Percentiles rank a stretch among this genome's conserved stretches.
phyloP scores from a whole-genome alignment of 768 basidiomycete species.

The Cystofilobasidium macerans region DNA sequence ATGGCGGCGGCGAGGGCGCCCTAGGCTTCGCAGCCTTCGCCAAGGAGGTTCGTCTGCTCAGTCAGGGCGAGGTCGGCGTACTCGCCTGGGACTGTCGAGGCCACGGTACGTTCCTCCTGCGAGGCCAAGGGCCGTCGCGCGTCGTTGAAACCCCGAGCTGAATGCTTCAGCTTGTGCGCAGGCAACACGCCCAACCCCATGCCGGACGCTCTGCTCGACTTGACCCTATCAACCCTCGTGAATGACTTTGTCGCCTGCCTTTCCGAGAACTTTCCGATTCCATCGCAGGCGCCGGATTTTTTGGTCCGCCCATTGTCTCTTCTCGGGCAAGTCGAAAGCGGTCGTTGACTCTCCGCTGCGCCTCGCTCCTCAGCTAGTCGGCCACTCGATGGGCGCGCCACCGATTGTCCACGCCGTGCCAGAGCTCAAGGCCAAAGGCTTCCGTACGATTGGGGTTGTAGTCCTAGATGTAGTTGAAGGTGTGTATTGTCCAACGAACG shows the following conservation, averaged over 20 bases:
- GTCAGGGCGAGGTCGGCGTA: constrained; percentile 65
- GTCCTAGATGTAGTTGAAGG: constrained; percentile 88
- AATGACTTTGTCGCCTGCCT: constrained; percentile 64
- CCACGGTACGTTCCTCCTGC: constrained; percentile 56
- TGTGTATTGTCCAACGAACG: too few relatives aligned
- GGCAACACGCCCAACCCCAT: constrained; percentile 28
- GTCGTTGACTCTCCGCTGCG: not conserved
- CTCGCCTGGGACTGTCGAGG: constrained; percentile 70
- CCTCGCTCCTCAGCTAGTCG: constrained; percentile 54
- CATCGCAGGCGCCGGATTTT: constrained; percentile 54
- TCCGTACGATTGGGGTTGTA: constrained; percentile 60
- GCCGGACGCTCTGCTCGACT: constrained; percentile 41
- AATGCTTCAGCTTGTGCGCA: not conserved
- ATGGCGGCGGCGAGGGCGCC: constrained; percentile 90
- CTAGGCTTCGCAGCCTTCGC: constrained; percentile 83
- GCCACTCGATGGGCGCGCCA: constrained; percentile 95
- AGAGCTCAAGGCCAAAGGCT: constrained; percentile 54
- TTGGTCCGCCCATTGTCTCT: constrained; percentile 47
- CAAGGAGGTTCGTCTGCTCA: constrained; percentile 55
- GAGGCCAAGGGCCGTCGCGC: too few relatives aligned
- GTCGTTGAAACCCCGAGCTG: not conserved
- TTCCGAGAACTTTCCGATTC: constrained; percentile 57
- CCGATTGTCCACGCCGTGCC: constrained; percentile 66
- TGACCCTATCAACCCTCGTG: constrained; percentile 62
- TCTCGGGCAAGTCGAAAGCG: too few relatives aligned